Conservation (phyloP, 139 green algal species). For the Haematococcus lacustris region DNA sequence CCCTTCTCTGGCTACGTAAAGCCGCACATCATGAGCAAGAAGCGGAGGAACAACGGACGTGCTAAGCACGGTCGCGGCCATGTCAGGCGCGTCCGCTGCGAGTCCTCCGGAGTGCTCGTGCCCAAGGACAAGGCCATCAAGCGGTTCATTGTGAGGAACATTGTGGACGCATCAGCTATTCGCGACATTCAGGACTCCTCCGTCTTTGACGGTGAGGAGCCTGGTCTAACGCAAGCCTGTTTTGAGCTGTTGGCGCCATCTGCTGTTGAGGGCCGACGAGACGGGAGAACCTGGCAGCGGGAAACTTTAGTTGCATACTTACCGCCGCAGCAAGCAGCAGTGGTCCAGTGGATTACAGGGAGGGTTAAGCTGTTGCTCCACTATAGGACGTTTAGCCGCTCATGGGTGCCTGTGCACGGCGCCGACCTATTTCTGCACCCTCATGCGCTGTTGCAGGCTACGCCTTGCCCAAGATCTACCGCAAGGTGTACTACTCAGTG, state of each 20-base stretch:
- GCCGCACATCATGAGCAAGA: conserved; percentile 73
- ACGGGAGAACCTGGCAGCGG: too few relatives aligned
- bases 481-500: conserved; percentile 99
- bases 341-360: too few relatives aligned
- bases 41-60: conserved; percentile 75
- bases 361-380: too few relatives aligned
- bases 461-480: conserved; percentile 97
- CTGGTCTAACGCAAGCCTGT: too few relatives aligned
- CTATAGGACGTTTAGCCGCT: too few relatives aligned
- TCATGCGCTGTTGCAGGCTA: too few relatives aligned
- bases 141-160: conserved; percentile 96
- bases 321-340: too few relatives aligned
- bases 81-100: conserved; percentile 85
- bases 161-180: conserved; percentile 96
- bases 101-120: conserved; percentile 89
- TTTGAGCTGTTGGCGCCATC: too few relatives aligned
- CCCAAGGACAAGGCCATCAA: conserved; percentile 99
- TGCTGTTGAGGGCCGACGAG: too few relatives aligned
- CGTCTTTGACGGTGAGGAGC: conserved; percentile 80
- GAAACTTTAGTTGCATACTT: too few relatives aligned
- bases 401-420: too few relatives aligned
- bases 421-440: too few relatives aligned
- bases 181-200: conserved; percentile 97
- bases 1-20: background rate
- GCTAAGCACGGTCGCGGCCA: conserved; percentile 89